phyloP scores from a whole-genome alignment of 331 rosid species.

The Rosa hybrid region DNA sequence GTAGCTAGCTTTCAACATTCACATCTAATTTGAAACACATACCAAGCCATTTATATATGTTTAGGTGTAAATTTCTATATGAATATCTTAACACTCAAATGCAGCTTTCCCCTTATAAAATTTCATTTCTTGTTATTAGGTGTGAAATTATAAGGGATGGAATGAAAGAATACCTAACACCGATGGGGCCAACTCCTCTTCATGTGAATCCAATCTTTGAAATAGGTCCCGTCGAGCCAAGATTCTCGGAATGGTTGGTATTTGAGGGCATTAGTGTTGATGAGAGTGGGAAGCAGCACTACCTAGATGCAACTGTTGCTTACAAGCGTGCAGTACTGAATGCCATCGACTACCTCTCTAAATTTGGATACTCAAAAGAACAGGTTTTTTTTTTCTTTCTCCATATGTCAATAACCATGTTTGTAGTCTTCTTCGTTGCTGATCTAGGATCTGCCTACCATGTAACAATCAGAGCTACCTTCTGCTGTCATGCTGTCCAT shows the following conservation, averaged over 20 bases:
- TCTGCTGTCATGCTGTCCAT: conserved; percentile 73
- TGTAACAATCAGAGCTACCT: conserved; percentile 56
- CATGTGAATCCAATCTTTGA: conserved; percentile 88
- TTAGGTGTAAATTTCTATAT: too few relatives aligned
- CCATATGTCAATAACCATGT: not conserved
- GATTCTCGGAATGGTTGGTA: conserved; percentile 90
- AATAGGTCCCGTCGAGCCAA: conserved; percentile 87
- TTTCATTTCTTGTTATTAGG: conserved; percentile 25
- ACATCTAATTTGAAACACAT: not conserved
- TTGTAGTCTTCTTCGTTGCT: not conserved
- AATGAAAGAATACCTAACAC: conserved; percentile 92
- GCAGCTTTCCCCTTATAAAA: not conserved
- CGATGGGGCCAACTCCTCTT: conserved; percentile 87
- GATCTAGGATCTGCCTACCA: conserved; percentile 8
- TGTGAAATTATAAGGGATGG: conserved; percentile 81
- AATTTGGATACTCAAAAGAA: conserved; percentile 82
- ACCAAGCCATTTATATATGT: not conserved
- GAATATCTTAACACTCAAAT: too few relatives aligned
- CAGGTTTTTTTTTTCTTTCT: conserved; percentile 45
- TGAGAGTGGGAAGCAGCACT: conserved; percentile 82
- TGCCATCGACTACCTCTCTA: conserved; percentile 72
- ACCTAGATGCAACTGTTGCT: conserved; percentile 74
- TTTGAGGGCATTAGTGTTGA: conserved; percentile 88
- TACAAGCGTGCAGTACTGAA: conserved; percentile 80
- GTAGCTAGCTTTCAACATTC: not conserved